A percentile compares a stretch with the other conserved stretches of the same genome.
phyloP scores from a whole-genome alignment of 1,284 basidiomycete species.

The Cutaneotrichosporon sp. region DNA sequence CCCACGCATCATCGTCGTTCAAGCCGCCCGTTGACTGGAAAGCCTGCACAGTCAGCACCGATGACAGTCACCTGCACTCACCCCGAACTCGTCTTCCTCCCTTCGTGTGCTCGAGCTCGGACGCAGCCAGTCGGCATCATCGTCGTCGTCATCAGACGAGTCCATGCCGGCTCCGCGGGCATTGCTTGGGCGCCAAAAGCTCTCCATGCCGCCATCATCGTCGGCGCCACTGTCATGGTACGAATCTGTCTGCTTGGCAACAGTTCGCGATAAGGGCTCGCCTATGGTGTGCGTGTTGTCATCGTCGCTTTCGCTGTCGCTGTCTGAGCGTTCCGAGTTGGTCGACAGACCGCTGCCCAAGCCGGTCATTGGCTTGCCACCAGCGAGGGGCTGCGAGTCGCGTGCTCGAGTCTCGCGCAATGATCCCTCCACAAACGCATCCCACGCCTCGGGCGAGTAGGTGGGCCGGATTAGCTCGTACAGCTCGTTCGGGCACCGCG shows the following conservation, averaged over 20 bases:
- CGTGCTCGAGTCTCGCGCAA: constrained; percentile 79
- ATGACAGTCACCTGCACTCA: constrained; percentile 15
- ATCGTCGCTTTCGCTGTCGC: constrained; percentile 32
- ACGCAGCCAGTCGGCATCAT: constrained; percentile 44
- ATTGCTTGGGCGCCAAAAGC: constrained; percentile 16
- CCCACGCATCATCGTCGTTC: constrained; percentile 44
- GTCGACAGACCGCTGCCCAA: constrained; percentile 11
- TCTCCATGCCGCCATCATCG: constrained; percentile 26
- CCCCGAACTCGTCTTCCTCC: constrained; percentile 39
- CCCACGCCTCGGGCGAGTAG: constrained; percentile 76
- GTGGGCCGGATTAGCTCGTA: constrained; percentile 58
- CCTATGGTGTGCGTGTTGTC: constrained; percentile 31
- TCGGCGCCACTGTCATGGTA: constrained; percentile 26
- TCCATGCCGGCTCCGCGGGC: constrained; percentile 19
- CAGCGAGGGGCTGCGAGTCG: constrained; percentile 73
- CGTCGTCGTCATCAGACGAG: constrained; percentile 43
- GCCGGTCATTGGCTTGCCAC: constrained; percentile 50
- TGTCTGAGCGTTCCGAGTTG: constrained; percentile 17
- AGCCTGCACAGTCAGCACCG: constrained; percentile 12
- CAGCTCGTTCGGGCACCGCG: constrained; percentile 79
- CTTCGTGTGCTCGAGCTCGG: constrained; percentile 23
- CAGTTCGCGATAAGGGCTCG: constrained; percentile 36
- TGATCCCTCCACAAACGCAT: constrained; percentile 73
- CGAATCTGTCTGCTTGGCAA: constrained; percentile 18
- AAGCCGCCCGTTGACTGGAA: constrained; percentile 21